phyloP scores from a whole-genome alignment of 306 rosid species.

The Begonia fuchsioides region DNA sequence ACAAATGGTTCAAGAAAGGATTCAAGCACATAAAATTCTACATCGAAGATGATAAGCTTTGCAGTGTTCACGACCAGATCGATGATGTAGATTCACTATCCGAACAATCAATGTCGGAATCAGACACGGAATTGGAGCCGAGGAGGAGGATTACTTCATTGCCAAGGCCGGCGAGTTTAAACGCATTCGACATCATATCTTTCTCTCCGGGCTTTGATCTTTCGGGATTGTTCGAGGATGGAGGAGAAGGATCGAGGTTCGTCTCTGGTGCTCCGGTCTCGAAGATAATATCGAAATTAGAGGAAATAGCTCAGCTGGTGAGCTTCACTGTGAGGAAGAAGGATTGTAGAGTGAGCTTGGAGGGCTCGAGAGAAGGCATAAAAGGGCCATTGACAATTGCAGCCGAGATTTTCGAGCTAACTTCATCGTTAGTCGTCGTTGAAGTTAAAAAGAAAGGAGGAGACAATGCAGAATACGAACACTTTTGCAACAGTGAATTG shows the following conservation, averaged over 20 bases:
- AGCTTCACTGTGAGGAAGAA: conserved; percentile 67
- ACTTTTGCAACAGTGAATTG: conserved; percentile 39
- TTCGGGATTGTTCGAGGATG: conserved; percentile 75
- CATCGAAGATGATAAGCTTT: too few species aligned
- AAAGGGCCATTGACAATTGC: conserved; percentile 70
- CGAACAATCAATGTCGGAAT: conserved; percentile 20
- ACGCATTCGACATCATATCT: conserved; percentile 70
- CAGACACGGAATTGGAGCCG: conserved; percentile 15
- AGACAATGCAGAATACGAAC: conserved; percentile 49
- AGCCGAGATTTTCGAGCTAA: conserved; percentile 65
- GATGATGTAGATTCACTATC: conserved; percentile 26
- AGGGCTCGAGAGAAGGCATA: conserved; percentile 57
- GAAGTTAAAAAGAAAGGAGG: too few species aligned
- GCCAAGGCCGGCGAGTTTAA: conserved; percentile 55
- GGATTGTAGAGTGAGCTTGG: conserved; percentile 66
- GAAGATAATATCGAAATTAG: conserved; percentile 51
- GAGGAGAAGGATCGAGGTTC: conserved; percentile 48
- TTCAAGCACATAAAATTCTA: conserved; percentile 65
- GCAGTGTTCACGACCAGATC: conserved; percentile 29
- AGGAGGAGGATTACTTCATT: conserved; percentile 10
- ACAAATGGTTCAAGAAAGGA: conserved; percentile 68
- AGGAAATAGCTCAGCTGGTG: conserved; percentile 57
- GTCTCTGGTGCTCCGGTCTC: conserved; percentile 52
- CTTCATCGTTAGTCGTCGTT: conserved; percentile 56
- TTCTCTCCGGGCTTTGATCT: conserved; percentile 58